A percentile compares a stretch with the other conserved stretches of the same genome.
phyloP scores from a whole-genome alignment of 2,329 filamentous ascomycete species.

The Talaromyces sp. region DNA sequence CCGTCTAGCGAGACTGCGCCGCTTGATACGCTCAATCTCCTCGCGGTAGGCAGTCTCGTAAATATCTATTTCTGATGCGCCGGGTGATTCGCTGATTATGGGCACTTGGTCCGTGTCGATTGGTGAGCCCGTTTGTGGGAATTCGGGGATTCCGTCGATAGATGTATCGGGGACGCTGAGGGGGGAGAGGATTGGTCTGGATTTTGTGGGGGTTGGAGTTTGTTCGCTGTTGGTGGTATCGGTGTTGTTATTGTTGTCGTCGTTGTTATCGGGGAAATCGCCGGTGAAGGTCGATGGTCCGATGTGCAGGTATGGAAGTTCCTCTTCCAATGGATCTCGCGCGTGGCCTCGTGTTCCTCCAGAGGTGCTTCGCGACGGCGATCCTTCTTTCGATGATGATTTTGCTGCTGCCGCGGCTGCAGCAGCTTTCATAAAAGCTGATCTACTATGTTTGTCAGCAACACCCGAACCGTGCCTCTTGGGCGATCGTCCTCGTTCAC shows the following conservation, averaged over 20 bases:
- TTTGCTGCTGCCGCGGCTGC: conserved; percentile 20
- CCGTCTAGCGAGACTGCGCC: conserved; percentile 36
- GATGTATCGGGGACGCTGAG: conserved; percentile 35
- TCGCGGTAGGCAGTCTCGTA: conserved; percentile 85
- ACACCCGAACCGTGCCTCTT: conserved; percentile 12
- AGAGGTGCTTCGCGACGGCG: conserved; percentile 36
- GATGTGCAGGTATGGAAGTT: conserved; percentile 72
- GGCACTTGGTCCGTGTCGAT: conserved; percentile 33
- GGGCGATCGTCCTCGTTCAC: conserved; percentile 21
- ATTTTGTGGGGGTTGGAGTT: conserved; percentile 15
- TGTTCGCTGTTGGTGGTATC: conserved; percentile 12
- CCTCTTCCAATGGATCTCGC: conserved; percentile 63
- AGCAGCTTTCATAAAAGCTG: conserved; percentile 10
- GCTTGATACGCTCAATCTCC: conserved; percentile 71
- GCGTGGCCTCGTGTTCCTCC: conserved; percentile 60
- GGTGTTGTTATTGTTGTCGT: background rate
- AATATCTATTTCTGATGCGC: conserved; percentile 78
- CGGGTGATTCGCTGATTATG: conserved; percentile 78
- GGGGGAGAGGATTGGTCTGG: conserved; percentile 12
- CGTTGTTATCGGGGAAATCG: background rate
- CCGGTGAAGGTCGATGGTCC: conserved; percentile 57
- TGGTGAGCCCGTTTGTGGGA: conserved; percentile 32
- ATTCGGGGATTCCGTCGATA: conserved; percentile 31
- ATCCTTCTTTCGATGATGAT: conserved; percentile 32
- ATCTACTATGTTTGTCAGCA: background rate